Evolutionary conservation across 1,284 basidiomycete species (phyloP).

Genomic region (Pascua guehoae): DNA sequence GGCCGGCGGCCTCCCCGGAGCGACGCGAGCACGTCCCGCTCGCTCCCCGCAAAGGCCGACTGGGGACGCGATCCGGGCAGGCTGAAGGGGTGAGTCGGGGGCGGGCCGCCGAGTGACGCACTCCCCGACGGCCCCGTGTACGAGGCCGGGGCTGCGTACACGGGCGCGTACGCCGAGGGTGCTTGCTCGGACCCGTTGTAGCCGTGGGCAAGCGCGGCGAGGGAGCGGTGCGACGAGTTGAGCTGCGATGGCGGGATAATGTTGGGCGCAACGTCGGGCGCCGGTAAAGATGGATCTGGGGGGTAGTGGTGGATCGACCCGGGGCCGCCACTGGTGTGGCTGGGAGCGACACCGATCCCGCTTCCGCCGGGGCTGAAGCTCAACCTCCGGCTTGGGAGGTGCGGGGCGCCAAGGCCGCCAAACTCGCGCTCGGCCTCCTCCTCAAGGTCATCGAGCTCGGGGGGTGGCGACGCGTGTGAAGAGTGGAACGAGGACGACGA

Average conservation of each 20-base stretch:
- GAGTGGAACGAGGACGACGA: constrained; percentile 44
- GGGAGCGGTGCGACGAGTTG: constrained; percentile 35
- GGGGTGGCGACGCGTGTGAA: constrained; percentile 36
- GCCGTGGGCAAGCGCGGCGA: constrained; percentile 29
- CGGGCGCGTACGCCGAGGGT: not conserved
- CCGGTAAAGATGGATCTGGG: constrained; percentile 40
- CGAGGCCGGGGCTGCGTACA: not conserved
- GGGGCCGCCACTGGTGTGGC: too few species aligned
- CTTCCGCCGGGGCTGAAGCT: too few species aligned
- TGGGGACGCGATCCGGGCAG: constrained; percentile 7
- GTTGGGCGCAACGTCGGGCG: constrained; percentile 42
- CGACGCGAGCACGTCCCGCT: constrained; percentile 5
- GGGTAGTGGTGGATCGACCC: constrained; percentile 16
- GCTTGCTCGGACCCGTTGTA: not conserved
- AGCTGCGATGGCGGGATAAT: constrained; percentile 41
- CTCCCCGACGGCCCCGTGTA: not conserved
- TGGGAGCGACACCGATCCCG: too few species aligned
- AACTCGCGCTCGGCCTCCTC: not conserved
- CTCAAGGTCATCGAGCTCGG: constrained; percentile 5
- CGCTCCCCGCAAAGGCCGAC: constrained; percentile 8
- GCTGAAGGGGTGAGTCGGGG: not conserved
- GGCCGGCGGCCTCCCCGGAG: constrained; percentile 2
- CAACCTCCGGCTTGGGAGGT: too few species aligned
- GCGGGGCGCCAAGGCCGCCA: not conserved
- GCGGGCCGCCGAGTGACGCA: too few species aligned